These are phyloP conservation scores for Neofusicoccum sp. DNA, from an alignment of 2,329 filamentous ascomycete species.

Conservation along the genomic window DNA sequence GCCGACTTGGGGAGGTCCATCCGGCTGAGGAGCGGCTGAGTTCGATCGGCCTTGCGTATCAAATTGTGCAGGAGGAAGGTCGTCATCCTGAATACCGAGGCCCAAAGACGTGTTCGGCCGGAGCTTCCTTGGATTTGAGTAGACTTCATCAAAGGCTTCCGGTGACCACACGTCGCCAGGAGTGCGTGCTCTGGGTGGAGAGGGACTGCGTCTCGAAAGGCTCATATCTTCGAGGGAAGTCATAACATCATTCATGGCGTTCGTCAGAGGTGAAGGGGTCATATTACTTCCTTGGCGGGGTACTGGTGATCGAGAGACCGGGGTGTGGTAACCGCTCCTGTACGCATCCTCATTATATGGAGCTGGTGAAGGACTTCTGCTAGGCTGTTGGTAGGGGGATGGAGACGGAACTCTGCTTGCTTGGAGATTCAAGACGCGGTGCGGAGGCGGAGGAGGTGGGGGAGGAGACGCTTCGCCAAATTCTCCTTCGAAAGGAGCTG, in stretches of 20 bases:
- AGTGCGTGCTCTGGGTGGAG: constrained; percentile 55
- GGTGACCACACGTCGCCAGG: constrained; percentile 81
- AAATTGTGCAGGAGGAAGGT: constrained; percentile 32
- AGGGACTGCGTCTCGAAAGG: constrained; percentile 50
- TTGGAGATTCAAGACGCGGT: constrained; percentile 57
- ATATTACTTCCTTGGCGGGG: constrained; percentile 36
- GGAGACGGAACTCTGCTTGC: constrained; percentile 49
- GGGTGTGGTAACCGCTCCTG: constrained; percentile 54
- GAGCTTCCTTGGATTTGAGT: constrained; percentile 39
- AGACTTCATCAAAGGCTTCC: constrained; percentile 70
- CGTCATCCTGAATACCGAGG: constrained; percentile 57
- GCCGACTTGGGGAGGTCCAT: constrained; percentile 68
- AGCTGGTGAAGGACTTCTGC: constrained; percentile 32
- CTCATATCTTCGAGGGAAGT: constrained; percentile 88
- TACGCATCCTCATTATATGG: constrained; percentile 25
- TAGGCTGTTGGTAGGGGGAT: constrained; percentile 20
- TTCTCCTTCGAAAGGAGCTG: constrained; percentile 30
- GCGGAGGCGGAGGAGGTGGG: constrained; percentile 81
- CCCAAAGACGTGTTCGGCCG: constrained; percentile 71
- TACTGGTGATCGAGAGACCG: constrained; percentile 65
- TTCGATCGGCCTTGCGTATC: constrained; percentile 10
- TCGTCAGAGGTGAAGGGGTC: constrained; percentile 87
- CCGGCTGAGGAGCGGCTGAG: constrained; percentile 40
- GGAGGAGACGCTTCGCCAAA: constrained; percentile 66
- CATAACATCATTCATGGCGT: constrained; percentile 98